Base-by-base conservation (phyloP, 1,284 basidiomycete species). In the Boletus holoroseus region DNA sequence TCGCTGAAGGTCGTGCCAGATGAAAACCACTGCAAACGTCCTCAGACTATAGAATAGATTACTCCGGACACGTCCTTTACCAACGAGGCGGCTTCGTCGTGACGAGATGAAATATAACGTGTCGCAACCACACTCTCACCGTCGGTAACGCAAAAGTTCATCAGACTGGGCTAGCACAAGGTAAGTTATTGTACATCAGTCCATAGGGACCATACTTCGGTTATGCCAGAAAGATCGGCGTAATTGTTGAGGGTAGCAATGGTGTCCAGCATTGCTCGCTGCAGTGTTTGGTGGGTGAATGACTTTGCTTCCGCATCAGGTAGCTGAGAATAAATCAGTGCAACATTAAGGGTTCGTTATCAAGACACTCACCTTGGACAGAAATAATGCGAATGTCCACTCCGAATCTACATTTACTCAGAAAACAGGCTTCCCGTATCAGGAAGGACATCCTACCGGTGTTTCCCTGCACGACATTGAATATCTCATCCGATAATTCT, bases 141-240 rank as follows among this genome's bases (percentile, higher is more conserved):
- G 64, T 98, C 95, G 1, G 93, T 93, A 24, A 98, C 87, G 62
- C 92, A 94, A 66, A 96, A 99, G 67, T 98, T 99, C 85, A 95
- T 83, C 53, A 97, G 71, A 59, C 88, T 91, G 12, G 94, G 94
- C 79, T 93, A 45, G 22, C 22, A 45, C 37, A 24, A 9, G 15
- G 26, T 62, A 24, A 64, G 48, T 37, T n/a, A 16, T 22, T 18
- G 30, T 24, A 30, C 26, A 16, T 44, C 35, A 18, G 34, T n/a
- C 12, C 36, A 42, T 27, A 36, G 35, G 16, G 26, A 26, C 62
- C 70, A 37, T 59, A 85, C 88, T 74, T 88, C 87, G 9, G 72
- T 82, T 51, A 91, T 81, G 20, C 78, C 80, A 34, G 80, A 83
- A 51, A 85, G 82, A 54, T 85, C 83, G n/a, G 84, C 81, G 58